These are phyloP conservation scores for Tephrocybe sp. DNA, from an alignment of 768 basidiomycete genomes.

Conservation along the genomic window DNA sequence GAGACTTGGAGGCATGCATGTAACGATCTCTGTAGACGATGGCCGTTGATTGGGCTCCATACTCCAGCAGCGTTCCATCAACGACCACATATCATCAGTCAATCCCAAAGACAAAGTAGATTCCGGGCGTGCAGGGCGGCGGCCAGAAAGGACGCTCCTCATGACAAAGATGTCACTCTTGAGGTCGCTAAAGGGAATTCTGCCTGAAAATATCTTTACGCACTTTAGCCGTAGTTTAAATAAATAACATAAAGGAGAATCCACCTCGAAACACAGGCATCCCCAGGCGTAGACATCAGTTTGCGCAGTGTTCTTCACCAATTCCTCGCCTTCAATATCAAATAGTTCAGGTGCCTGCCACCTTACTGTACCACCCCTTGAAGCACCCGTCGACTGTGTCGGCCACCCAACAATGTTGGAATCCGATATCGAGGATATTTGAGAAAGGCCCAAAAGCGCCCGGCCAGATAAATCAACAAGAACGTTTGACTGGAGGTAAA, in stretches of 20 bases:
- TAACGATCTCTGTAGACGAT: not conserved
- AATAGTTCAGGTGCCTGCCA: constrained; percentile 2
- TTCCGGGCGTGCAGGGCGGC: not conserved
- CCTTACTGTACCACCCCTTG: not conserved
- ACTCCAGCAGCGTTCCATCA: not conserved
- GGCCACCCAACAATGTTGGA: not conserved
- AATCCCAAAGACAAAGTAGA: not conserved
- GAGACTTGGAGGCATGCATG: too few relatives aligned
- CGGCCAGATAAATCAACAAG: not conserved
- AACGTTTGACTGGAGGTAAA: not conserved
- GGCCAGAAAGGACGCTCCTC: not conserved
- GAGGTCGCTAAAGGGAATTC: not conserved
- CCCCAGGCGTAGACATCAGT: constrained; percentile 1
- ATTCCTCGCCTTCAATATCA: not conserved
- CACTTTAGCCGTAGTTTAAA: not conserved
- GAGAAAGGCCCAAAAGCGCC: not conserved
- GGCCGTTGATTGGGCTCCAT: not conserved
- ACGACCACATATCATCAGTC: not conserved
- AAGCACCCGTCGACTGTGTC: not conserved
- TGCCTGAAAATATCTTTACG: not conserved
- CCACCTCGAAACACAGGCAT: not conserved
- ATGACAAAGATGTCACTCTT: not conserved
- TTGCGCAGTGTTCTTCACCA: not conserved
- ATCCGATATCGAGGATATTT: not conserved
- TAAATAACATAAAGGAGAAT: not conserved